Evolutionary conservation across 257 asterid genomes (phyloP).

Genomic region (Apocynum venetum): DNA sequence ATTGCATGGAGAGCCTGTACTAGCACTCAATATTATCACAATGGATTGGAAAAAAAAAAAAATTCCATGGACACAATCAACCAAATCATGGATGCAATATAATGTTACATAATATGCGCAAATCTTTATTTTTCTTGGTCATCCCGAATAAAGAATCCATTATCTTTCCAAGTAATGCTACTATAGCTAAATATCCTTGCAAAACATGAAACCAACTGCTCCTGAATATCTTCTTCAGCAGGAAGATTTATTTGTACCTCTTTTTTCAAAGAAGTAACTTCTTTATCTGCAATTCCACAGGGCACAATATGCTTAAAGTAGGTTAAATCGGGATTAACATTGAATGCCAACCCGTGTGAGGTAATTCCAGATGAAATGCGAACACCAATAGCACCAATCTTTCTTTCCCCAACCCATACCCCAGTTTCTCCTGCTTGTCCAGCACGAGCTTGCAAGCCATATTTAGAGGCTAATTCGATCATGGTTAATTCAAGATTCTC

Average conservation of each 20-base stretch:
- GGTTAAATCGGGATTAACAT: constrained; percentile 59
- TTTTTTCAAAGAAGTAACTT: constrained; percentile 56
- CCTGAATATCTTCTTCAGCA: constrained; percentile 47
- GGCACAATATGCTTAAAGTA: constrained; percentile 74
- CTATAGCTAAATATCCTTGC: constrained; percentile 41
- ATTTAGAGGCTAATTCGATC: constrained; percentile 59
- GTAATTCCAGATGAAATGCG: constrained; percentile 65
- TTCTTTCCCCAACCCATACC: constrained; percentile 63
- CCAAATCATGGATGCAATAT: neutral
- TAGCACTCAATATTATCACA: neutral
- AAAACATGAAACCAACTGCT: constrained; percentile 54
- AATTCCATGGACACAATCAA: neutral
- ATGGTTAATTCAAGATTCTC: constrained; percentile 65
- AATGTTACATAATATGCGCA: neutral
- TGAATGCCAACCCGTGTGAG: constrained; percentile 72
- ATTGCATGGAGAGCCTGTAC: neutral
- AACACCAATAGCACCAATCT: constrained; percentile 70
- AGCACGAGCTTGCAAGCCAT: constrained; percentile 49
- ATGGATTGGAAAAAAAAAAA: neutral
- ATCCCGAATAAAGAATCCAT: constrained; percentile 9
- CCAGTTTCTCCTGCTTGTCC: constrained; percentile 60
- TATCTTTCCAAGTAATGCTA: constrained; percentile 32
- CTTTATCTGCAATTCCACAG: constrained; percentile 70
- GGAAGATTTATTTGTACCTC: constrained; percentile 51
- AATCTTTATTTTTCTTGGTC: neutral